Percentiles rank a stretch among this genome's conserved stretches.
These are phyloP conservation scores for Dalbergia oliveri DNA, from an alignment of 306 rosid species.

Conservation along the genomic window DNA sequence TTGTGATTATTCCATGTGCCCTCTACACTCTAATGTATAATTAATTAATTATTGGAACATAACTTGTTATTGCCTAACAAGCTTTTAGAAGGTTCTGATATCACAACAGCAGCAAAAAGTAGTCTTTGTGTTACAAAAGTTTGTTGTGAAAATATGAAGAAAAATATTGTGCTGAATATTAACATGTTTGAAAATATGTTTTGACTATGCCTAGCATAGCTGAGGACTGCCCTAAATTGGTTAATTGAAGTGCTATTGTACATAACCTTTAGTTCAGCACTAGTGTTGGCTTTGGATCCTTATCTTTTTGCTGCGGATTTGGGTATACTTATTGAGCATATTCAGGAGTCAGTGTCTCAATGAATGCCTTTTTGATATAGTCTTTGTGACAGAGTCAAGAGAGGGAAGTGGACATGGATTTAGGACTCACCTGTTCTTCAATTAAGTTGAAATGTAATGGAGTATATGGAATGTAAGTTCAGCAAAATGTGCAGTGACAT, in stretches of 20 bases:
- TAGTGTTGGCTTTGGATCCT: not conserved
- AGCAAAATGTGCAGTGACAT: not conserved
- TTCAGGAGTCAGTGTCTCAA: not conserved
- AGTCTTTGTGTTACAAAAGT: not conserved
- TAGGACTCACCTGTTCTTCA: not conserved
- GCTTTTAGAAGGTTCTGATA: not conserved
- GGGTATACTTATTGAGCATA: not conserved
- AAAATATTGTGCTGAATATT: not conserved
- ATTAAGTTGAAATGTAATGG: too few relatives aligned
- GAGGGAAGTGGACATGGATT: not conserved
- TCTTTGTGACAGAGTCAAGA: not conserved
- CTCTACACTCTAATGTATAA: not conserved
- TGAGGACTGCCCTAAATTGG: slow-evolving; percentile 3
- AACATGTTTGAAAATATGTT: not conserved
- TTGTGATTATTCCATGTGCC: slow-evolving; percentile 7
- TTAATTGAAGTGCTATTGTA: not conserved
- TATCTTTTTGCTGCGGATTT: not conserved
- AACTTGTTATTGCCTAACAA: not conserved
- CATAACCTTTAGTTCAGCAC: not conserved
- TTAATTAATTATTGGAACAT: not conserved
- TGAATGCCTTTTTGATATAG: not conserved
- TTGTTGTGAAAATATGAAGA: not conserved
- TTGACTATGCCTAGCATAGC: not conserved
- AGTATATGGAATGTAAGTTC: not conserved
- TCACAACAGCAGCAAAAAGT: not conserved